Conservation (phyloP, 495 filamentous ascomycete species). For the Chaetomium cochliodes region DNA sequence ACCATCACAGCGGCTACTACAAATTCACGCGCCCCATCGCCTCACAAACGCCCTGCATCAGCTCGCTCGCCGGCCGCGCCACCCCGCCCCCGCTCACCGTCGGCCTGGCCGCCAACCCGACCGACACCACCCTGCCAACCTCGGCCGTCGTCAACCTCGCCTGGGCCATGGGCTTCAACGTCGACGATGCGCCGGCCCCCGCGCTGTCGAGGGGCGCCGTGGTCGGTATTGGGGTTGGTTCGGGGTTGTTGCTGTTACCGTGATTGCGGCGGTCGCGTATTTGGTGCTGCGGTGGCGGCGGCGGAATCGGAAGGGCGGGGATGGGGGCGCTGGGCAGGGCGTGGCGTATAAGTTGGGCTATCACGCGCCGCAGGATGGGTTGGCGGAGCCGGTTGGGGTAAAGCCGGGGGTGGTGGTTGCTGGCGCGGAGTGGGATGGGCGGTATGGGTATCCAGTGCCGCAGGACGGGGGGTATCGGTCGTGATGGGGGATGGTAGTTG, state of each 20-base stretch:
- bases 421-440: too few relatives aligned
- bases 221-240: conserved; percentile 26
- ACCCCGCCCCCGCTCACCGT: conserved; percentile 28
- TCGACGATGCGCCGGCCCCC: conserved; percentile 1
- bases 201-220: conserved; percentile 24
- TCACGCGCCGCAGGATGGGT: too few relatives aligned
- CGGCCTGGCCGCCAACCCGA: conserved; percentile 24
- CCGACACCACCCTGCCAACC: conserved; percentile 25
- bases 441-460: too few relatives aligned
- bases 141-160: conserved; percentile 31
- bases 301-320: background rate
- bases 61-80: conserved; percentile 16
- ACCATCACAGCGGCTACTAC: conserved; percentile 28
- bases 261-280: background rate
- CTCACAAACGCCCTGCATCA: conserved; percentile 33
- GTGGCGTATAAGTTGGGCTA: too few relatives aligned
- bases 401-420: too few relatives aligned
- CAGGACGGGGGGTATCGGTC: too few relatives aligned
- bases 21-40: conserved; percentile 29
- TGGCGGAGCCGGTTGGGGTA: too few relatives aligned
- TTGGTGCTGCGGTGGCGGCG: conserved; percentile 17
- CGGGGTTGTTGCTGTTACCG: conserved; percentile 11
- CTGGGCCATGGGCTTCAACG: conserved; percentile 31
- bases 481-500: too few relatives aligned
- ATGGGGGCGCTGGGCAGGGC: too few relatives aligned